Evolutionary conservation across 441 rosid species (phyloP).

Genomic region (Monsonia emarginata): DNA sequence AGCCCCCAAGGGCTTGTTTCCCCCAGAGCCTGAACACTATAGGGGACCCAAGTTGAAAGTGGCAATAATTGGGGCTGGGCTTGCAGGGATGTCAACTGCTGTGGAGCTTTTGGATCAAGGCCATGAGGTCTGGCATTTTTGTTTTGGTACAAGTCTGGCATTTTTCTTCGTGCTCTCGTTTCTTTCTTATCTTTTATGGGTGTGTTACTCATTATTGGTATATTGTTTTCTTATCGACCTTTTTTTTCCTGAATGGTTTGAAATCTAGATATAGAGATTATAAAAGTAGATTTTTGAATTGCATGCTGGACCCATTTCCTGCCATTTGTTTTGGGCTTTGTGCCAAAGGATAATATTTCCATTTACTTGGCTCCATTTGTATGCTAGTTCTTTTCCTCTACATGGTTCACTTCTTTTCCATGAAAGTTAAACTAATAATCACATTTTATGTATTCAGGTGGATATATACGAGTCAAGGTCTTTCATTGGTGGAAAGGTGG

Average conservation of each 20-base stretch:
- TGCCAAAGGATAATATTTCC: conserved; percentile 1
- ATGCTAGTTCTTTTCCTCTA: neutral
- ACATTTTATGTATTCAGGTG: conserved; percentile 41
- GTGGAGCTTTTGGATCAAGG: conserved; percentile 96
- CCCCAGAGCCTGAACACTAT: conserved; percentile 78
- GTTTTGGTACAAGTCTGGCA: conserved; percentile 30
- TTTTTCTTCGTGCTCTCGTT: neutral
- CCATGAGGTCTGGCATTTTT: conserved; percentile 52
- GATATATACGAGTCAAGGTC: conserved; percentile 82
- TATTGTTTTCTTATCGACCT: neutral
- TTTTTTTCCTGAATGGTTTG: neutral
- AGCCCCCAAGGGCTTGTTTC: conserved; percentile 98
- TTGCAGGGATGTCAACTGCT: conserved; percentile 97
- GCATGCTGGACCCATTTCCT: neutral
- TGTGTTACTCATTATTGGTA: neutral
- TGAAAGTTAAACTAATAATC: neutral
- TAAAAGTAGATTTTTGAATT: neutral
- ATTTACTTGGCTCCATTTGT: neutral
- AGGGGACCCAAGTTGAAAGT: conserved; percentile 93
- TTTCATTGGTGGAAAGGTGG: conserved; percentile 96
- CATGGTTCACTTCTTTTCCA: neutral
- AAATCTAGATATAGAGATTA: neutral
- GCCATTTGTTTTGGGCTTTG: neutral
- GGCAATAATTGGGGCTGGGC: conserved; percentile 95
- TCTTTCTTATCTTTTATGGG: neutral